Conservation (phyloP, 495 filamentous ascomycete genomes). For the Penicillium roqueforti region DNA sequence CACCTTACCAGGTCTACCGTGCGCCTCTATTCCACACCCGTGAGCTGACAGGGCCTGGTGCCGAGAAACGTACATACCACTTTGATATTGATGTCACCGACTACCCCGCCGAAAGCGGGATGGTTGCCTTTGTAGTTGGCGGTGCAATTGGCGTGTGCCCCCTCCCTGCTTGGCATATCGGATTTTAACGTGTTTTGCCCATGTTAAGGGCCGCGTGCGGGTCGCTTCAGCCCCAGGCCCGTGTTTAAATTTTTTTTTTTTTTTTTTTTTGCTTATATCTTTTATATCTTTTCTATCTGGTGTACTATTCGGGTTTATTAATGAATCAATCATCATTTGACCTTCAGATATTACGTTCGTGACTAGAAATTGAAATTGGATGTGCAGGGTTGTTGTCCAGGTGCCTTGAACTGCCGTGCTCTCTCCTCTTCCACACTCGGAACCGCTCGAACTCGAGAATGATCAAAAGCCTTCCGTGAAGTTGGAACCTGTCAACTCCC, state of each 20-base stretch:
- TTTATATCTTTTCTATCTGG: background rate
- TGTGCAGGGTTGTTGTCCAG: background rate
- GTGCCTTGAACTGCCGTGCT: background rate
- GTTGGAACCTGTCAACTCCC: background rate
- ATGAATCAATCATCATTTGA: background rate
- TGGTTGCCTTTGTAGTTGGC: constrained; percentile 91
- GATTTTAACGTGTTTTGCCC: no score
- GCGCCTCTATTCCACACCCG: constrained; percentile 77
- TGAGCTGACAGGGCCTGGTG: constrained; percentile 84
- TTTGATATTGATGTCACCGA: constrained; percentile 96
- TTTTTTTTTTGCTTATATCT: background rate
- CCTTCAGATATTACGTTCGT: background rate
- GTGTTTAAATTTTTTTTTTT: no score
- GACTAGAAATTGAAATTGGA: constrained; percentile 1
- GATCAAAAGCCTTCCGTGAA: background rate
- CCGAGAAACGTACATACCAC: constrained; percentile 93
- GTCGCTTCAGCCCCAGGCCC: no score
- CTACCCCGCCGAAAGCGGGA: constrained; percentile 78
- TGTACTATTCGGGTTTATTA: background rate
- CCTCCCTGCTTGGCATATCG: no score
- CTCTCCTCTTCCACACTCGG: background rate
- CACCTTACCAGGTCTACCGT: constrained; percentile 85
- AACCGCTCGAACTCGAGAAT: background rate
- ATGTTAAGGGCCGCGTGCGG: no score
- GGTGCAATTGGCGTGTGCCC: constrained; percentile 92